Conservation (phyloP, 768 basidiomycete species). For the Kwoniella dejecticola region DNA sequence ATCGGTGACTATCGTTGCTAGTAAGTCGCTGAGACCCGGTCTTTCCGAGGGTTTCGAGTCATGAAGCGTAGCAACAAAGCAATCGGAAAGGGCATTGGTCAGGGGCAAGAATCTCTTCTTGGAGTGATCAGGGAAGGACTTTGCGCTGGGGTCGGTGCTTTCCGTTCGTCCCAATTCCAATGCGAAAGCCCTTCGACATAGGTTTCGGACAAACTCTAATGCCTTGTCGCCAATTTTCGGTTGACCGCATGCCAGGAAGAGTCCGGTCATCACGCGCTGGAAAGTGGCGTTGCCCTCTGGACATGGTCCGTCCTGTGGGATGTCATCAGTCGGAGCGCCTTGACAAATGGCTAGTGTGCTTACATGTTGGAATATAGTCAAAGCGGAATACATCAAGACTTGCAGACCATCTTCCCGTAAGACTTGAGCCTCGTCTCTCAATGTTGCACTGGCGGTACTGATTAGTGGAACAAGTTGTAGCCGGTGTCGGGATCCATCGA, state of each 20-base stretch:
- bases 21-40: constrained; percentile 63
- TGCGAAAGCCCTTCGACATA: constrained; percentile 72
- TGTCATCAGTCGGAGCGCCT: constrained; percentile 1
- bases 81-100: constrained; percentile 64
- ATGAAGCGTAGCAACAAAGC: constrained; percentile 73
- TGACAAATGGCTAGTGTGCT: constrained; percentile 17
- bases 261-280: constrained; percentile 35
- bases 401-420: constrained; percentile 58
- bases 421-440: constrained; percentile 60
- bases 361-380: constrained; percentile 77
- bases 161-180: constrained; percentile 64
- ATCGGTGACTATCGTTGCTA: constrained; percentile 68
- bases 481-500: constrained; percentile 66
- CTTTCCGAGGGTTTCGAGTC: constrained; percentile 43
- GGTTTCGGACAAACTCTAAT: constrained; percentile 67
- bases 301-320: constrained; percentile 32
- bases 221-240: constrained; percentile 60
- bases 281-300: constrained; percentile 42
- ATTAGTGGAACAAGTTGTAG: constrained; percentile 71
- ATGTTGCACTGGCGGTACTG: constrained; percentile 65
- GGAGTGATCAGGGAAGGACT: constrained; percentile 35
- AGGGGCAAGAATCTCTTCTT: constrained; percentile 52
- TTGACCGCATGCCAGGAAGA: constrained; percentile 41
- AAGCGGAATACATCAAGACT: constrained; percentile 68
- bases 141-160: constrained; percentile 30